Conservation (phyloP, 805 yeast genomes). For the Suhomyces emberorum region DNA sequence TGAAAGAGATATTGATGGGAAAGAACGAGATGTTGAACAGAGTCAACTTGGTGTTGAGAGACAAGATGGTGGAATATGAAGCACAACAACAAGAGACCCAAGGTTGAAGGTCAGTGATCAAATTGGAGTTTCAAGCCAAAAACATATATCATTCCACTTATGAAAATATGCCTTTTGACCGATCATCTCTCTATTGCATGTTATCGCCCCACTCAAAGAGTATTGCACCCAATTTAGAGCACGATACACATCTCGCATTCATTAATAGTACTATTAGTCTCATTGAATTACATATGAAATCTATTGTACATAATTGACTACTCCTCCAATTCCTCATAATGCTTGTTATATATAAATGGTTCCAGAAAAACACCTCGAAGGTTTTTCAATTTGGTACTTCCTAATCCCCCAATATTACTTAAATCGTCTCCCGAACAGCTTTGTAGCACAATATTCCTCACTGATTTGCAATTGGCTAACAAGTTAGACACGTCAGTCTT, state of each 20-base stretch:
- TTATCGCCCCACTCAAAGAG: too few relatives aligned
- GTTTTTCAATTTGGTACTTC: slow-evolving; percentile 42
- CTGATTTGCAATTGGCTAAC: slow-evolving; percentile 46
- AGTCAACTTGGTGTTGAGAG: slow-evolving; percentile 56
- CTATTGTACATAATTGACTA: too few relatives aligned
- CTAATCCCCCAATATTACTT: slow-evolving; percentile 46
- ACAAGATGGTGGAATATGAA: slow-evolving; percentile 48
- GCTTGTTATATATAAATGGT: slow-evolving; percentile 48
- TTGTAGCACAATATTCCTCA: slow-evolving; percentile 37
- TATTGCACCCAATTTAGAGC: too few relatives aligned
- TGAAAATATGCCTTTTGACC: too few relatives aligned
- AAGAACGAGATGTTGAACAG: slow-evolving; percentile 63
- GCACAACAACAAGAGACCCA: slow-evolving; percentile 16
- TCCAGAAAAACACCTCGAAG: slow-evolving; percentile 42
- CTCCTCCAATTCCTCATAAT: slow-evolving; percentile 2
- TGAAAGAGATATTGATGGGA: slow-evolving; percentile 71
- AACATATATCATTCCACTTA: too few relatives aligned
- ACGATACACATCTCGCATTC: too few relatives aligned
- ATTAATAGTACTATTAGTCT: too few relatives aligned
- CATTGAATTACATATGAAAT: too few relatives aligned
- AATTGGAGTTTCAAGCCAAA: too few relatives aligned
- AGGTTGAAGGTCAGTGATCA: neutral
- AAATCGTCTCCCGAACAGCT: slow-evolving; percentile 18
- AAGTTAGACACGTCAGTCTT: slow-evolving; percentile 53
- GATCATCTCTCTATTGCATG: too few relatives aligned